A percentile compares a stretch with the other conserved stretches of the same genome.
phyloP scores from a whole-genome alignment of 2,329 filamentous ascomycete species.

The Elsinoe fawcettii region DNA sequence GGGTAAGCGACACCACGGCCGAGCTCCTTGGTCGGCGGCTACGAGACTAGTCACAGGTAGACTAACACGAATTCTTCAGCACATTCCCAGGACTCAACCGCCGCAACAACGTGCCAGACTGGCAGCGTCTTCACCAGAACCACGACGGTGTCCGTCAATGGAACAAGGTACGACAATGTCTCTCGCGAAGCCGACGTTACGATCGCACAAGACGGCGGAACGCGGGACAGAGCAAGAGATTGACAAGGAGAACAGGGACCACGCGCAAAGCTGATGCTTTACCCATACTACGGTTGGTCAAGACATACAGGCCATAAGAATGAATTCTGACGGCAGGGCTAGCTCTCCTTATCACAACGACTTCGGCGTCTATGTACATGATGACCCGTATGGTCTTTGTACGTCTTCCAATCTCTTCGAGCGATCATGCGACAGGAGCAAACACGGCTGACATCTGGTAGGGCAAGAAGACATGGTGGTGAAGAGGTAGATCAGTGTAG shows the following conservation, averaged over 20 bases:
- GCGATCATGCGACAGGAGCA: neutral
- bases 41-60: neutral
- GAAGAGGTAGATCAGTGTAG: neutral
- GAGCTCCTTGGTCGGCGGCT: neutral
- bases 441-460: constrained; percentile 18
- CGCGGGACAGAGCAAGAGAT: constrained; percentile 3
- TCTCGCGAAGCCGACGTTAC: neutral
- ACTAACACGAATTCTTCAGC: constrained; percentile 16
- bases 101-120: constrained; percentile 66
- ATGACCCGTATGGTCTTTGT: constrained; percentile 61
- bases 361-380: constrained; percentile 56
- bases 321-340: constrained; percentile 47
- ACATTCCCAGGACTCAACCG: constrained; percentile 50
- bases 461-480: constrained; percentile 71
- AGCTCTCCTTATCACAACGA: constrained; percentile 33
- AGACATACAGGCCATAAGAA: too few species aligned
- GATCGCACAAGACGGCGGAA: neutral
- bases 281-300: constrained; percentile 54
- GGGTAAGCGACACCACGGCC: constrained; percentile 30
- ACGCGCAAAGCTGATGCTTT: constrained; percentile 57
- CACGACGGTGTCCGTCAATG: constrained; percentile 66
- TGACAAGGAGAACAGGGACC: constrained; percentile 44
- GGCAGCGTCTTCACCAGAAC: constrained; percentile 68
- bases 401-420: constrained; percentile 19
- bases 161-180: constrained; percentile 59